Conservation (phyloP, 352 stramenopile species). For the Phytophthora tentaculata region DNA sequence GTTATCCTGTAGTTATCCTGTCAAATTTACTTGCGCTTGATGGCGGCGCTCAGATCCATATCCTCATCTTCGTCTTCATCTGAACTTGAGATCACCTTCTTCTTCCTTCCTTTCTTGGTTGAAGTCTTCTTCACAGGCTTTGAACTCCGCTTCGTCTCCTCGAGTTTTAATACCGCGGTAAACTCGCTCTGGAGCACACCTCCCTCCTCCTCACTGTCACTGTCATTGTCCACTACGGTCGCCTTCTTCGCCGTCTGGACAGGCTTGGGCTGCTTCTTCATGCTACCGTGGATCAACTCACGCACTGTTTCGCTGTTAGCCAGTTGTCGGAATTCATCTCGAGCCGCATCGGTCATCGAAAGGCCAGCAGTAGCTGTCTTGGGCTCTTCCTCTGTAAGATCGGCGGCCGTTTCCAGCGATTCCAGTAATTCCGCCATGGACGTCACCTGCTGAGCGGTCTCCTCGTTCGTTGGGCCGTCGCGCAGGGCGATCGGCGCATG, state of each 20-base stretch:
- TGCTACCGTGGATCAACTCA: slow-evolving; percentile 47
- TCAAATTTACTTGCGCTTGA: slow-evolving; percentile 71
- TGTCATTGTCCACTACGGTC: slow-evolving; percentile 43
- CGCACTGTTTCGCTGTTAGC: slow-evolving; percentile 54
- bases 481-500: slow-evolving; percentile 80
- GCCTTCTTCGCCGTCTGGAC: slow-evolving; percentile 28
- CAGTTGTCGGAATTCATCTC: slow-evolving; percentile 70
- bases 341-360: slow-evolving; percentile 37
- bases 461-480: slow-evolving; percentile 60
- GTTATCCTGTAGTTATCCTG: slow-evolving; percentile 25
- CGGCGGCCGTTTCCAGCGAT: slow-evolving; percentile 72
- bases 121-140: slow-evolving; percentile 22
- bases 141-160: slow-evolving; percentile 19
- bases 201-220: slow-evolving; percentile 77
- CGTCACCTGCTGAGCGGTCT: slow-evolving; percentile 59
- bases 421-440: slow-evolving; percentile 79
- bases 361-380: slow-evolving; percentile 16
- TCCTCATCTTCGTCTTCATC: slow-evolving; percentile 60
- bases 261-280: slow-evolving; percentile 25
- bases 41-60: slow-evolving; percentile 71
- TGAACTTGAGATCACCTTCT: slow-evolving; percentile 47
- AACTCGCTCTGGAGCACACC: slow-evolving; percentile 85
- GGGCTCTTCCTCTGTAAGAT: slow-evolving; percentile 30
- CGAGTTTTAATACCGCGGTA: slow-evolving; percentile 19
- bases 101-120: slow-evolving; percentile 50